Base-by-base conservation (phyloP, 495 filamentous ascomycete species). In the Aspergillus mulundensis region DNA sequence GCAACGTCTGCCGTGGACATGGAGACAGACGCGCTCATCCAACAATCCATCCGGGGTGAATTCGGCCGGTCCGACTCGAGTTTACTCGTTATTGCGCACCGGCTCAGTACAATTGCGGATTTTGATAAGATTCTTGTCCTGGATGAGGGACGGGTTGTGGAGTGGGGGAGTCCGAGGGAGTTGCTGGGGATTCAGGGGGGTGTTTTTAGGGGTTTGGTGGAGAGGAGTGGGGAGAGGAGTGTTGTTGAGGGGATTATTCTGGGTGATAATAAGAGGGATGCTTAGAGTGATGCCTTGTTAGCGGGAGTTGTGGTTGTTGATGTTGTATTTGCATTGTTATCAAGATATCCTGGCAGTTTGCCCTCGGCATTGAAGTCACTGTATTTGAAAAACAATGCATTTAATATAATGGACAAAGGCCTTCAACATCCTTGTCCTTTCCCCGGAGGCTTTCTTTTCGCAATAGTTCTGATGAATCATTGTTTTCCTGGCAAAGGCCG, bases 1-100 rank as follows among this genome's bases (percentile, higher is more conserved):
- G 91, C 91, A 0, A 96, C 91, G 0, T 87, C 84, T 5, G 88
- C 91, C 3, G 89, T 96, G 5, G 91, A 96, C 68, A 91, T 90
- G 85, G 81, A 84, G 36, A 94, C 89, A 0, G 91, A 96, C 67
- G 75, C 80, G 6, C 72, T 92, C 15, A 94, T 96, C 59, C 90
- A 95, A 70, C 78, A 86, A 12, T 87, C 81, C 46, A 95, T 96
- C 58, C 80, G 90, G 15, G 83, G 88, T 45, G 88, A 91, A 66
- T 95, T 94, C 53, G 73, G 71, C 10, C 79, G 76, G 8, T 81
- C 85, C 55, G 82, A 83, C n/a, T 77, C 79, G 11, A 92, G 90
- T 0, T 67, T 95, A 10, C 63, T 95, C n/a, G 90, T 94, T 1
- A 93, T 96, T 64, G 91, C 91, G 10, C 91, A 96, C 66, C 81